Percentiles rank a stretch among this genome's conserved stretches.
Evolutionary conservation across 129 eudicot species (phyloP).

Genomic region (Oenanthe sinensis): DNA sequence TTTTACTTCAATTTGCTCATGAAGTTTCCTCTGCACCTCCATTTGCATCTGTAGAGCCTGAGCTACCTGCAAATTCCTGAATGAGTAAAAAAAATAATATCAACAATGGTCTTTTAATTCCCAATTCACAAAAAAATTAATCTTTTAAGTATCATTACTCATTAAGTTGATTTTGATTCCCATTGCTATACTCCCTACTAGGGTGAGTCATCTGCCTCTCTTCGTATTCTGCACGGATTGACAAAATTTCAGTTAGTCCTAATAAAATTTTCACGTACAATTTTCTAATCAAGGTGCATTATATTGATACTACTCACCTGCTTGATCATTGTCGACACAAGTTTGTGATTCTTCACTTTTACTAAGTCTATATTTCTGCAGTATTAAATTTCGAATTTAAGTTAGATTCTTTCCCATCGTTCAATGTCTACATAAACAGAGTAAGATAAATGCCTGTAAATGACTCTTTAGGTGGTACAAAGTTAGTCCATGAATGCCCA

Average conservation of each 20-base stretch:
- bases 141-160: conserved; percentile 39
- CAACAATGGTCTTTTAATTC: neutral
- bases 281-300: neutral
- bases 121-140: neutral
- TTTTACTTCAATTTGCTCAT: conserved; percentile 86
- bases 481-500: conserved; percentile 91
- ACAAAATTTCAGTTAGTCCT: neutral
- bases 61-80: conserved; percentile 61
- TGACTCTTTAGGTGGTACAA: conserved; percentile 95
- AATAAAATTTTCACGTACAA: neutral
- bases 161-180: conserved; percentile 37
- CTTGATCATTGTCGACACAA: conserved; percentile 44
- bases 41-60: conserved; percentile 83
- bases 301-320: conserved; percentile 31
- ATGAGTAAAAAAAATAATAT: conserved; percentile 5
- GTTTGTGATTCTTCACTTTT: conserved; percentile 52
- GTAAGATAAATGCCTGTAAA: conserved; percentile 51
- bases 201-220: conserved; percentile 38
- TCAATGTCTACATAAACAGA: neutral
- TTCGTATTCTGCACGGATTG: conserved; percentile 29
- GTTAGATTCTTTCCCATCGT: neutral
- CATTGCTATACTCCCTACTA: conserved; percentile 39
- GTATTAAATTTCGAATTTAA: neutral
- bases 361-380: conserved; percentile 95
- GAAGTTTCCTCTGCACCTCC: conserved; percentile 91